Percentiles rank a stretch among this genome's conserved stretches.
Conservation (phyloP, 2,329 filamentous ascomycete species). For the Hypoxylon sp. region DNA sequence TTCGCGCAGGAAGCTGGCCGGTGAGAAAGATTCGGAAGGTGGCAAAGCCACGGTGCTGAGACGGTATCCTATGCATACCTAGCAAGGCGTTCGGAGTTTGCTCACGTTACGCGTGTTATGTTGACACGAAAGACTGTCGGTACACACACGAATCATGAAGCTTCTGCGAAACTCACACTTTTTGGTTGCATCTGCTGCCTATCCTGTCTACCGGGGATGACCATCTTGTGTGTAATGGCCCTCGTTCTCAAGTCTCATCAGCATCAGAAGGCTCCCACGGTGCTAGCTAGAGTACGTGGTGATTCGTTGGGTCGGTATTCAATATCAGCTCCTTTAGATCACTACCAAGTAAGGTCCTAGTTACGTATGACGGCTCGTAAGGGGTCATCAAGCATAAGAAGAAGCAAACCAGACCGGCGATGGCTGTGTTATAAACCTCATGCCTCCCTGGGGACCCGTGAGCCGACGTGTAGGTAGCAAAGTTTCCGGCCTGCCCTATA, state of each 20-base stretch:
- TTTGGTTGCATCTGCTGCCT: background rate
- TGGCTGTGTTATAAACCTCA: background rate
- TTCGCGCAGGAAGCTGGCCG: slow-evolving; percentile 43
- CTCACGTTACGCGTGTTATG: no score
- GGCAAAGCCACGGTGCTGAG: background rate
- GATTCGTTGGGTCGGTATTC: background rate
- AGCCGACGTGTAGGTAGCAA: background rate
- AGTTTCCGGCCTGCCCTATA: slow-evolving; percentile 15
- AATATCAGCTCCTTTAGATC: no score
- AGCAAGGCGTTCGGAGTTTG: slow-evolving; percentile 28
- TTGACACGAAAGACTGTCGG: background rate
- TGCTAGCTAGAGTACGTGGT: background rate
- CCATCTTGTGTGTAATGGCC: background rate
- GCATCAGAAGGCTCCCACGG: background rate
- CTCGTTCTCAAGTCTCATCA: background rate
- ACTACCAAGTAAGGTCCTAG: no score
- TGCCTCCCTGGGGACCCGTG: no score
- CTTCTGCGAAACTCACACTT: background rate
- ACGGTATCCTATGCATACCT: background rate
- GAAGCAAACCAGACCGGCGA: background rate
- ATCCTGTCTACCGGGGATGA: no score
- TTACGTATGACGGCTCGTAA: background rate
- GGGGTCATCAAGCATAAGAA: background rate
- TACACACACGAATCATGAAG: background rate
- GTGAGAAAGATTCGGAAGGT: slow-evolving; percentile 12